phyloP scores from a whole-genome alignment of 805 yeast genomes.

The Candida arabinofermentans region DNA sequence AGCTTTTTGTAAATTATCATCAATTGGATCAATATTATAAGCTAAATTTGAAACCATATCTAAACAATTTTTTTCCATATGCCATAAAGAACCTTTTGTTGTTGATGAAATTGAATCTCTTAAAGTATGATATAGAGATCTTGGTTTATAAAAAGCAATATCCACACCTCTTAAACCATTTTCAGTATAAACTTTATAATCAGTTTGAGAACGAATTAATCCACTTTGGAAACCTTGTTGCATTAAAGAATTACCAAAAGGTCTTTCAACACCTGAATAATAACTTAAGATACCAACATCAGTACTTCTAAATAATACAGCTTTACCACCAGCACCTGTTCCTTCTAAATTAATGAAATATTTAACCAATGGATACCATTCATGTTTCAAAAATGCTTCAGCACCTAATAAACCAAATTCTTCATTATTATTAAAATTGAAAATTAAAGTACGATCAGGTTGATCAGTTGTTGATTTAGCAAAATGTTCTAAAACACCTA shows the following conservation, averaged over 20 bases:
- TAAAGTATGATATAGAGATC: conserved; percentile 78
- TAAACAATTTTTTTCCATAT: conserved; percentile 71
- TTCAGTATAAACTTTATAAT: conserved; percentile 65
- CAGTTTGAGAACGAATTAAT: conserved; percentile 76
- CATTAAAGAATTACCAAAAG: conserved; percentile 75
- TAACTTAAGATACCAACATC: conserved; percentile 67
- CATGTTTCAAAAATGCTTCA: conserved; percentile 62
- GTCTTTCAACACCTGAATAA: conserved; percentile 52
- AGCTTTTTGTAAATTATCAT: conserved; percentile 40
- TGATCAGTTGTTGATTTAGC: conserved; percentile 32
- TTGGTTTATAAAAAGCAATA: conserved; percentile 82
- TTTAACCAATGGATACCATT: conserved; percentile 59
- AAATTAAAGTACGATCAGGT: conserved; percentile 69
- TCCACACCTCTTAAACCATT: conserved; percentile 81
- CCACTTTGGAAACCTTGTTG: conserved; percentile 82
- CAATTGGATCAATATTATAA: conserved; percentile 27
- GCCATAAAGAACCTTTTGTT: conserved; percentile 70
- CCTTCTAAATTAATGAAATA: conserved; percentile 85
- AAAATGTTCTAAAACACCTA: conserved; percentile 60
- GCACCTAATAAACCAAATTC: conserved; percentile 89
- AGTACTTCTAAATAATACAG: conserved; percentile 79
- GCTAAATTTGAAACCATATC: conserved; percentile 53
- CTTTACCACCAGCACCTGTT: conserved; percentile 87
- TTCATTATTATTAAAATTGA: conserved; percentile 87
- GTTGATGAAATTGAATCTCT: conserved; percentile 66